A percentile compares a stretch with the other conserved stretches of the same genome.
Evolutionary conservation across 169 alveolate genomes (phyloP).

Genomic region (Babesia ovis): DNA sequence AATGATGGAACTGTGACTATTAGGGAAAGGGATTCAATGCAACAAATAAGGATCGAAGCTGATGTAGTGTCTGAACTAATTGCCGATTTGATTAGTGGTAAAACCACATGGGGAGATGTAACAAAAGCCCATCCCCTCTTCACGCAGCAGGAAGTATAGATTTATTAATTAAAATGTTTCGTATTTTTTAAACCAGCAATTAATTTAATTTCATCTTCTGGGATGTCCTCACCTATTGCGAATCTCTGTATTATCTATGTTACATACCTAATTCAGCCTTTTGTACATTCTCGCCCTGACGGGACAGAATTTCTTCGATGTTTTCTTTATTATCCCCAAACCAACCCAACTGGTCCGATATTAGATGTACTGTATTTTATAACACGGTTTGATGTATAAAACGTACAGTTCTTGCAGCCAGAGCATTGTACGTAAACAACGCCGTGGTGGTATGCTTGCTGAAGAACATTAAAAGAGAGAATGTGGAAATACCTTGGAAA

Average conservation of each 20-base stretch:
- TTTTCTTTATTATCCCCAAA: slow-evolving; percentile 73
- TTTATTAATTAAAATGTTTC: slow-evolving; percentile 30
- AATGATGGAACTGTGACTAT: slow-evolving; percentile 92
- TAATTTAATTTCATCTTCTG: slow-evolving; percentile 33
- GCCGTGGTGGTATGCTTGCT: slow-evolving; percentile 72
- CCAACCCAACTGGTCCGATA: slow-evolving; percentile 79
- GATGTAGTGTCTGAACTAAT: slow-evolving; percentile 67
- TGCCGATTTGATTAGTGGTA: slow-evolving; percentile 53
- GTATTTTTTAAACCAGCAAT: slow-evolving; percentile 17
- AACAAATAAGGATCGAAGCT: slow-evolving; percentile 88
- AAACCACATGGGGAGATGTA: slow-evolving; percentile 74
- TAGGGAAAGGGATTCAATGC: slow-evolving; percentile 93
- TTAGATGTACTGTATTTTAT: slow-evolving; percentile 57
- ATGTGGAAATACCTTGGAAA: slow-evolving; percentile 57
- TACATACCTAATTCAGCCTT: slow-evolving; percentile 62
- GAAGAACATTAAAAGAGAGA: background rate
- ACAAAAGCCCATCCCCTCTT: slow-evolving; percentile 65
- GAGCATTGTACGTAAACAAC: slow-evolving; percentile 73
- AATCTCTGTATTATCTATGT: too few species aligned
- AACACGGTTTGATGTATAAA: background rate
- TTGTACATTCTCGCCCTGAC: slow-evolving; percentile 65
- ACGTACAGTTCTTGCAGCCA: slow-evolving; percentile 69
- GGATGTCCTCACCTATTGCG: slow-evolving; percentile 33
- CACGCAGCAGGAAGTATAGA: slow-evolving; percentile 64
- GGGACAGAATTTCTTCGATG: slow-evolving; percentile 67